A percentile compares a stretch with the other conserved stretches of the same genome.
phyloP scores from a whole-genome alignment of 2,329 filamentous ascomycete species.

The Arthrobotrys megalospora region DNA sequence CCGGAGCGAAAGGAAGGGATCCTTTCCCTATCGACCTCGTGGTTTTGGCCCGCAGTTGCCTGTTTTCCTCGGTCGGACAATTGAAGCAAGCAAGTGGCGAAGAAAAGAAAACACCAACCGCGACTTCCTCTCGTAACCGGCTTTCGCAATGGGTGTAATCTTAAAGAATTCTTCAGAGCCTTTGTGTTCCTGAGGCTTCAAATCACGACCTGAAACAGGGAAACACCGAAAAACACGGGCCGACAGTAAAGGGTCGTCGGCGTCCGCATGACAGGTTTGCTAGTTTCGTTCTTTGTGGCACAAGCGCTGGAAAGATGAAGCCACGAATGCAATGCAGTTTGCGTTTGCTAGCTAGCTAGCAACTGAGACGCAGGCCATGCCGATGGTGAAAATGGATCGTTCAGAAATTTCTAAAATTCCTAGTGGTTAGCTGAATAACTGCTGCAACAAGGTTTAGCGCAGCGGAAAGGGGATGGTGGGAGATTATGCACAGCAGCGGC shows the following conservation, averaged over 20 bases:
- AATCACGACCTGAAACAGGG: slow-evolving; percentile 18
- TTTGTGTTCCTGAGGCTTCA: slow-evolving; percentile 9
- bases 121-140: slow-evolving; percentile 40
- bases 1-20: slow-evolving; percentile 36
- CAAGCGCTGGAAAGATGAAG: slow-evolving; percentile 22
- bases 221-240: slow-evolving; percentile 15
- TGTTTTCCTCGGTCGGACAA: slow-evolving; percentile 34
- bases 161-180: slow-evolving; percentile 13
- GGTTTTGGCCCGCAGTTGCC: slow-evolving; percentile 44
- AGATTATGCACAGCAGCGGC: slow-evolving; percentile 53
- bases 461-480: slow-evolving; percentile 50
- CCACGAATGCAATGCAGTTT: slow-evolving; percentile 32
- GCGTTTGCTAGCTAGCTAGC: slow-evolving; percentile 12
- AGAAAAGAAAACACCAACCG: slow-evolving; percentile 15
- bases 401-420: slow-evolving; percentile 31
- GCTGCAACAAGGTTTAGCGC: slow-evolving; percentile 33
- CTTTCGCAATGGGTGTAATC: slow-evolving; percentile 29
- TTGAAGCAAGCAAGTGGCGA: not conserved
- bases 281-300: slow-evolving; percentile 22
- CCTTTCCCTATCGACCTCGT: slow-evolving; percentile 49
- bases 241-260: slow-evolving; percentile 4
- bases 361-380: slow-evolving; percentile 12
- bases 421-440: slow-evolving; percentile 33
- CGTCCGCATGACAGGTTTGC: slow-evolving; percentile 9
- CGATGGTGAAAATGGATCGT: slow-evolving; percentile 7